Base-by-base conservation (phyloP, 2,329 filamentous ascomycete genomes). In the Colletotrichum neosansevieriae region DNA sequence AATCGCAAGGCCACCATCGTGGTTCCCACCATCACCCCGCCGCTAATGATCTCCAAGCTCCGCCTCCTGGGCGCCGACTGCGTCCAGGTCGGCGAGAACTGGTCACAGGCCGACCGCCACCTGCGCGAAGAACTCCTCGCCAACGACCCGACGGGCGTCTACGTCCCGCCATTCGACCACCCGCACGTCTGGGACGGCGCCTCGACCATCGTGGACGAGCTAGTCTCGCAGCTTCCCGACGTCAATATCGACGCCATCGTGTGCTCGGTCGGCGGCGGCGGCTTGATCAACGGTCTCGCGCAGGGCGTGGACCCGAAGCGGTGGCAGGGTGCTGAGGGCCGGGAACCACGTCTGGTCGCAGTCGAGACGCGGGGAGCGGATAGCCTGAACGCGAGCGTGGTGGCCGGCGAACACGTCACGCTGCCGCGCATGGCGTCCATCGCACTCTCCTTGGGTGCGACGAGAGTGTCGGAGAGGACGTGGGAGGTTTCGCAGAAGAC, bases 221-320 rank as follows among this genome's bases (percentile, higher is more conserved):
- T 85, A 15, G 76, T 75, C 12, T 74, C 77, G 19, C 81, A 84
- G 73, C 63, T 81, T 17, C 50, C 53, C 0, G 78, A 79, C 3
- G 78, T 79, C 1, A 81, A 82, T 10, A 85, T 92, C 3, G 90
- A 94, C 73, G 91, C 85, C 3, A 83, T 97, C 12, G 86, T 96
- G 50, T 95, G 92, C 79, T 91, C 86, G 67, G 92, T 94, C 42
- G 94, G 94, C 6, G 94, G 94, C 10, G 94, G 94, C 15, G 93
- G 94, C 0, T 80, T 97, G 21, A 85, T 97, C 59, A 92, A 91
- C 74, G 94, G 94, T 4, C 80, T 97, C 63, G 88, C 92, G 79
- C 83, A 90, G 75, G 92, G 91, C 10, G 82, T 94, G 24, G 85
- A 90, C 74, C 78, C 81, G 49, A 77, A 71, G 71, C 77, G 72